Evolutionary conservation across 768 basidiomycete species (phyloP).

Genomic region (Gyrodon lividus): DNA sequence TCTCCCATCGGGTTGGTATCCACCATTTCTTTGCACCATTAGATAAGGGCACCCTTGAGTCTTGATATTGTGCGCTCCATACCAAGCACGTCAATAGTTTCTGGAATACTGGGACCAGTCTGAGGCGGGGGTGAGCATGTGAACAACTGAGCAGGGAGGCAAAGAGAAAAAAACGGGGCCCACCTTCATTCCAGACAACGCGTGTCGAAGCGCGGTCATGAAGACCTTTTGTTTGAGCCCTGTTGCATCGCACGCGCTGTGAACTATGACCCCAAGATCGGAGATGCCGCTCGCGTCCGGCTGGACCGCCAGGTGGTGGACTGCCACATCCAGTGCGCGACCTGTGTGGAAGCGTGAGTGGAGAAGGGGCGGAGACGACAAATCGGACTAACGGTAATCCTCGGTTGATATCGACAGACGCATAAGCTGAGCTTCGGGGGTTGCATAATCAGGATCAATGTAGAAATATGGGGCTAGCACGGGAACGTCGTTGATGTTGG

Average conservation of each 20-base stretch:
- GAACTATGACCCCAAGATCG: slow-evolving; percentile 39
- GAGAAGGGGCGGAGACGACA: not conserved
- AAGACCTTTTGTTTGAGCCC: slow-evolving; percentile 49
- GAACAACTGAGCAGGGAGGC: not conserved
- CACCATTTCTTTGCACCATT: too few relatives aligned
- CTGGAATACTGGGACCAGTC: slow-evolving; percentile 44
- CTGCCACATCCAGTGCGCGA: slow-evolving; percentile 6
- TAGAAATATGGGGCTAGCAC: slow-evolving; percentile 76
- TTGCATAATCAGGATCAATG: slow-evolving; percentile 56
- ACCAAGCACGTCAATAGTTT: slow-evolving; percentile 40
- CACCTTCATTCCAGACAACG: slow-evolving; percentile 83
- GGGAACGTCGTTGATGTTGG: slow-evolving; percentile 71
- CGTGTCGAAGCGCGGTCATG: slow-evolving; percentile 74
- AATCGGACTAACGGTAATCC: slow-evolving; percentile 44
- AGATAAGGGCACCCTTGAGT: slow-evolving; percentile 14
- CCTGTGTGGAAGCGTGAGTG: not conserved
- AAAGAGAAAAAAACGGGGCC: slow-evolving; percentile 13
- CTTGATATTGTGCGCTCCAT: slow-evolving; percentile 21
- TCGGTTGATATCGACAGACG: slow-evolving; percentile 38
- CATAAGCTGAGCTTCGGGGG: slow-evolving; percentile 57
- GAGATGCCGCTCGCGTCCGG: not conserved
- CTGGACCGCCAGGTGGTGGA: slow-evolving; percentile 3
- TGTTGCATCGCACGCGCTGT: slow-evolving; percentile 42
- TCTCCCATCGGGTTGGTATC: too few relatives aligned
- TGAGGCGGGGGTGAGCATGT: slow-evolving; percentile 9